A percentile compares a stretch with the other conserved stretches of the same genome.
phyloP scores from a whole-genome alignment of 116 monocot genomes.

The Cymodocea nodosa region DNA sequence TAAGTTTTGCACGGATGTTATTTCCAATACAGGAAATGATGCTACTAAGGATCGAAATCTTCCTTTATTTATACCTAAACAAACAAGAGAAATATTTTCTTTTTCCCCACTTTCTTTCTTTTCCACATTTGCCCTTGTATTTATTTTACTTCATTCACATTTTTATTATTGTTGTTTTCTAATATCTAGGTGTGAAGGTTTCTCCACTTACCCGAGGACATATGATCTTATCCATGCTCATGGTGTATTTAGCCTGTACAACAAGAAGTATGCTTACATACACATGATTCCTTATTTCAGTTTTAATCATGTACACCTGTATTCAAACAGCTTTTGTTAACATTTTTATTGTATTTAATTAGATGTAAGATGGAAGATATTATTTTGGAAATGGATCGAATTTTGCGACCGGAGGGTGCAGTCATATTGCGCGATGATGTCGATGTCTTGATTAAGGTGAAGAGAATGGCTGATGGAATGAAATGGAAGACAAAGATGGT shows the following conservation, averaged over 20 bases:
- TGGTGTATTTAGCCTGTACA: conserved; percentile 58
- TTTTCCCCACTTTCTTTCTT: no score
- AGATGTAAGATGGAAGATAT: conserved; percentile 74
- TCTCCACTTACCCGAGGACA: conserved; percentile 74
- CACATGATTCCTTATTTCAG: not conserved
- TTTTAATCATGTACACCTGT: not conserved
- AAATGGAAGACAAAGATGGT: conserved; percentile 56
- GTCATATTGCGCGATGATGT: conserved; percentile 56
- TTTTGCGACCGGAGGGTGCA: conserved; percentile 59
- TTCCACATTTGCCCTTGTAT: no score
- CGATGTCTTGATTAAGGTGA: conserved; percentile 45
- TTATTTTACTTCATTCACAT: no score
- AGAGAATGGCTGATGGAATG: conserved; percentile 40
- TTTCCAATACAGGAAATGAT: no score
- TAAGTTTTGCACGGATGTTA: no score
- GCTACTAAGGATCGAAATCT: no score
- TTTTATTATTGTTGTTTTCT: not conserved
- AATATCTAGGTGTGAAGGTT: conserved; percentile 61
- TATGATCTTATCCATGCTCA: conserved; percentile 74
- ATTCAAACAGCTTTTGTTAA: not conserved
- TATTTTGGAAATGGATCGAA: conserved; percentile 70
- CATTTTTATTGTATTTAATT: not conserved
- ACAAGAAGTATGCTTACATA: conserved; percentile 24
- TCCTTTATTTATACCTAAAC: no score
- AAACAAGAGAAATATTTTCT: no score